These are phyloP conservation scores for Aechmea fasciata DNA, from an alignment of 176 grass and related monocot species.

Conservation along the genomic window DNA sequence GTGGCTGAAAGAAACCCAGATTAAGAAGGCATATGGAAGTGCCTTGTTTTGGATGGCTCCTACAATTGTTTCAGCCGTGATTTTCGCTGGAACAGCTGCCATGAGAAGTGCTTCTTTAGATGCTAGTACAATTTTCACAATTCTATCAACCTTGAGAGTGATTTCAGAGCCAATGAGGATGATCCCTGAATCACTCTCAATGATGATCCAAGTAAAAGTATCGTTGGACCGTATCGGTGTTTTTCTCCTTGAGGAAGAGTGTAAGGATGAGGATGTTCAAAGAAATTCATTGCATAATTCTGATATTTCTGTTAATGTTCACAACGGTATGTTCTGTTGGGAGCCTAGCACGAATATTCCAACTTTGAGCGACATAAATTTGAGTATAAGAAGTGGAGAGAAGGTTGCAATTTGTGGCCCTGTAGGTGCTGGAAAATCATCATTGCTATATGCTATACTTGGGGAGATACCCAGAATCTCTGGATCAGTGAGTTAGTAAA, in stretches of 20 bases:
- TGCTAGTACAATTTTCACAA: constrained; percentile 66
- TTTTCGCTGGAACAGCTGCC: constrained; percentile 46
- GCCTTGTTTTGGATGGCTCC: constrained; percentile 71
- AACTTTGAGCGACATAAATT: constrained; percentile 40
- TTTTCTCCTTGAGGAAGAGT: constrained; percentile 69
- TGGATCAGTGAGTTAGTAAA: constrained; percentile 37
- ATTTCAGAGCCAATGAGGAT: constrained; percentile 66
- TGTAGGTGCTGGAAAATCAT: constrained; percentile 62
- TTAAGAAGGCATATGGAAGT: constrained; percentile 68
- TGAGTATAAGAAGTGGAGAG: constrained; percentile 24
- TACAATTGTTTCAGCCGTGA: constrained; percentile 50
- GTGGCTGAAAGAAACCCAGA: constrained; percentile 60
- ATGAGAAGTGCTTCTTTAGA: constrained; percentile 38
- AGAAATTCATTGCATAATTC: constrained; percentile 1
- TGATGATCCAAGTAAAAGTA: constrained; percentile 86
- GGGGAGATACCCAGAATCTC: constrained; percentile 72
- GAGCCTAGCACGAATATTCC: constrained; percentile 26
- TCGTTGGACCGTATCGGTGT: constrained; percentile 52
- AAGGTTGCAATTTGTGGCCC: constrained; percentile 68
- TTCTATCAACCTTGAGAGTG: constrained; percentile 66
- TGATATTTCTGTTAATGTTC: constrained; percentile 21
- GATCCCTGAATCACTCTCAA: constrained; percentile 67
- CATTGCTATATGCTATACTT: constrained; percentile 47
- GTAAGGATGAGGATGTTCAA: constrained; percentile 41
- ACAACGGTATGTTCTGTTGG: constrained; percentile 51